These are phyloP conservation scores for Eucommia ulmoides DNA, from an alignment of 257 asterid species.

Conservation along the genomic window DNA sequence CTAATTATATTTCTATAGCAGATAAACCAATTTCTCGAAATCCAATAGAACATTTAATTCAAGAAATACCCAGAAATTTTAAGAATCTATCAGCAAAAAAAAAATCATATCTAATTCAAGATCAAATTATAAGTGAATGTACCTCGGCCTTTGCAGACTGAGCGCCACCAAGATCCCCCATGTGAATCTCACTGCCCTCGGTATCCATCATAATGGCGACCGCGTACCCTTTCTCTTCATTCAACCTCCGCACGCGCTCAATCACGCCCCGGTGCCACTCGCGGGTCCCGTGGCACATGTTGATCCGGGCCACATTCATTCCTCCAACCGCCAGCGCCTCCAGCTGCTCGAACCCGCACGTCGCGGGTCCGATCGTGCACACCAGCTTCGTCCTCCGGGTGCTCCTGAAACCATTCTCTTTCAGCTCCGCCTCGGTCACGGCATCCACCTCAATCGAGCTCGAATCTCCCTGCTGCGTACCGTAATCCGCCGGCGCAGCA, in stretches of 20 bases:
- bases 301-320: constrained; percentile 91
- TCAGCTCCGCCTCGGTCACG: constrained; percentile 88
- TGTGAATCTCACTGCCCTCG: constrained; percentile 98
- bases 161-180: constrained; percentile 98
- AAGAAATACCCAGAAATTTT: not conserved
- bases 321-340: constrained; percentile 97
- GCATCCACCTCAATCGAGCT: constrained; percentile 81
- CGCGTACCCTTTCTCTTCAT: constrained; percentile 93
- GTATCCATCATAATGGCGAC: constrained; percentile 99
- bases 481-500: constrained; percentile 19
- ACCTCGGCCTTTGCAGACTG: constrained; percentile 92
- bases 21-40: no score
- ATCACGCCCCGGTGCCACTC: constrained; percentile 92
- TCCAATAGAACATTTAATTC: not conserved
- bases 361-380: constrained; percentile 83
- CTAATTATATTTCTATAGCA: no score
- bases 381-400: constrained; percentile 89
- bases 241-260: constrained; percentile 74
- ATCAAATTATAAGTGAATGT: not conserved
- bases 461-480: constrained; percentile 22
- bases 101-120: not conserved
- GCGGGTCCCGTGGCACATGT: constrained; percentile 97
- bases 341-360: constrained; percentile 76
- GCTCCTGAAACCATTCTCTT: constrained; percentile 98
- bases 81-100: no score